phyloP scores from a whole-genome alignment of 768 basidiomycete species.

The Chiua virens region DNA sequence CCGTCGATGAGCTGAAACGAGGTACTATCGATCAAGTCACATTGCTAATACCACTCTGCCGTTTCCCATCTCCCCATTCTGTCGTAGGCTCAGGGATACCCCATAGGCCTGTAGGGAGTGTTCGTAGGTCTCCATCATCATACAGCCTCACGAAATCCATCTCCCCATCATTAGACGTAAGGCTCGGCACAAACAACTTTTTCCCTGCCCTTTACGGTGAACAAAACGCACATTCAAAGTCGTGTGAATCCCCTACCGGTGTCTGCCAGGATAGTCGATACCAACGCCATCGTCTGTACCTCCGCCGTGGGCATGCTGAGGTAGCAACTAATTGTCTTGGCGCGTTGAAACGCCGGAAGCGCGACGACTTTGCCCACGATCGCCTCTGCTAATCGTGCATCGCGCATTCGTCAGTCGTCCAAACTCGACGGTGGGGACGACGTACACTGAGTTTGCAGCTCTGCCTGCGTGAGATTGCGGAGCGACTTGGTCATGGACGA shows the following conservation, averaged over 20 bases:
- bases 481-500: slow-evolving; percentile 48
- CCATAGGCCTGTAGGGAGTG: slow-evolving; percentile 65
- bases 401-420: slow-evolving; percentile 3
- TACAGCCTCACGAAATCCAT: slow-evolving; percentile 74
- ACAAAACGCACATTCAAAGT: background rate
- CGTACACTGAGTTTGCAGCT: slow-evolving; percentile 64
- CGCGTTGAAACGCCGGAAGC: slow-evolving; percentile 49
- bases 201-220: slow-evolving; percentile 45
- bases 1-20: background rate
- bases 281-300: slow-evolving; percentile 55
- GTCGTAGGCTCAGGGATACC: slow-evolving; percentile 69
- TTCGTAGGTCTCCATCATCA: slow-evolving; percentile 53
- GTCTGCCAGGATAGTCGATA: slow-evolving; percentile 49
- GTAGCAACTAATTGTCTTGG: slow-evolving; percentile 65
- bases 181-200: slow-evolving; percentile 67
- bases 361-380: slow-evolving; percentile 50
- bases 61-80: slow-evolving; percentile 42
- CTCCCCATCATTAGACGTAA: slow-evolving; percentile 40
- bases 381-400: slow-evolving; percentile 21
- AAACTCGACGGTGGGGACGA: background rate
- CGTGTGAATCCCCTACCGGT: slow-evolving; percentile 40
- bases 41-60: slow-evolving; percentile 60
- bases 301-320: slow-evolving; percentile 79
- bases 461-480: slow-evolving; percentile 40
- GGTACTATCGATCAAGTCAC: slow-evolving; percentile 20